These are phyloP conservation scores for Podospora pseudocomata DNA, from an alignment of 495 filamentous ascomycete species.

Conservation along the genomic window DNA sequence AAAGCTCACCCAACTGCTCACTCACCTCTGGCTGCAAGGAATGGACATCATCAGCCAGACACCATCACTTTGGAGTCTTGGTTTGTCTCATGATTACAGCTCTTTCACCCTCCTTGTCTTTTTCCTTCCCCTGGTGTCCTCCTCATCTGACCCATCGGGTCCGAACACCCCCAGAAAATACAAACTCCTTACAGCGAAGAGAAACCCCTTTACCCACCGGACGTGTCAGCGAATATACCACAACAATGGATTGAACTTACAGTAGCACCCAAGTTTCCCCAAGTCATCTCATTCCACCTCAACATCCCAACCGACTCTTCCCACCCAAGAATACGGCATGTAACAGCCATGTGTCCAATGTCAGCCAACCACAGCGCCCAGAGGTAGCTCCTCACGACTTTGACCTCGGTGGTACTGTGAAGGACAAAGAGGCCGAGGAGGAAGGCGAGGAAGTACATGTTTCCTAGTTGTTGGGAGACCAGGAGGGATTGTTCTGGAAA, in stretches of 20 bases:
- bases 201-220: neutral
- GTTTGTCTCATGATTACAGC: neutral
- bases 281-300: constrained; percentile 66
- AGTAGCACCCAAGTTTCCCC: constrained; percentile 70
- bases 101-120: neutral
- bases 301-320: constrained; percentile 49
- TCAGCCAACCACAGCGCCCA: constrained; percentile 63
- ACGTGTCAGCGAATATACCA: neutral
- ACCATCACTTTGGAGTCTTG: too few species aligned
- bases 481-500: constrained; percentile 26
- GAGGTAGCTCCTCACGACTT: constrained; percentile 65
- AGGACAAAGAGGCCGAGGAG: constrained; percentile 58
- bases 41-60: too few species aligned
- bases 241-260: constrained; percentile 27
- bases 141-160: neutral
- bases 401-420: constrained; percentile 59
- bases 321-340: constrained; percentile 55
- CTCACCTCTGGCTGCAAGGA: too few species aligned
- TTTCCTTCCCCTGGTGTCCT: neutral
- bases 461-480: constrained; percentile 55
- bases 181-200: neutral
- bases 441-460: constrained; percentile 63
- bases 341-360: constrained; percentile 65
- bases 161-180: neutral
- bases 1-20: too few species aligned